phyloP scores from a whole-genome alignment of 2,329 filamentous ascomycete genomes.

The Emergomyces africanus region DNA sequence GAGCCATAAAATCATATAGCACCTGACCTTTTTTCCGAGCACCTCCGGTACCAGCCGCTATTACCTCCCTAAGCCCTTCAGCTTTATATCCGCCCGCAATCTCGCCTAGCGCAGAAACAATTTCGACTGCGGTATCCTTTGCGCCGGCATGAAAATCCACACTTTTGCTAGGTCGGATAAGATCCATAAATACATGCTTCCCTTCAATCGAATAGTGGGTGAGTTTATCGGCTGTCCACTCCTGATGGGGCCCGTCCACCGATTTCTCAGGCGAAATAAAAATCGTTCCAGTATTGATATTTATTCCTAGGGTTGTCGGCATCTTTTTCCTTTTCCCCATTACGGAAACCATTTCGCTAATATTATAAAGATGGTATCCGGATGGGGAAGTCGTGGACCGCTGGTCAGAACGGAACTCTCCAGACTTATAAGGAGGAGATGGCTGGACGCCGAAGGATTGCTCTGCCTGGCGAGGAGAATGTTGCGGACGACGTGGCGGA shows the following conservation, averaged over 20 bases:
- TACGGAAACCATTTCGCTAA: constrained; percentile 93
- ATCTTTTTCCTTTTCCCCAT: constrained; percentile 98
- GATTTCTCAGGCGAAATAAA: constrained; percentile 80
- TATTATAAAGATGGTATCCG: constrained; percentile 88
- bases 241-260: constrained; percentile 70
- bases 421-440: constrained; percentile 41
- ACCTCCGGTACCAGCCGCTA: constrained; percentile 62
- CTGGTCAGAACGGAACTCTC: constrained; percentile 35
- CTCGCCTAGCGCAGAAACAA: constrained; percentile 76
- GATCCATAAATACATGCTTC: constrained; percentile 92
- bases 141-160: constrained; percentile 94
- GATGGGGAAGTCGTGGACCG: constrained; percentile 46
- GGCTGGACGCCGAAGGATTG: constrained; percentile 31
- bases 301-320: constrained; percentile 93
- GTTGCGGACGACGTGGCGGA: constrained; percentile 28
- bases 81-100: constrained; percentile 73
- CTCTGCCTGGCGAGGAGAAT: constrained; percentile 28
- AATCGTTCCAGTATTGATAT: constrained; percentile 74
- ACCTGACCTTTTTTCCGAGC: constrained; percentile 71
- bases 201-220: constrained; percentile 97
- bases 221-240: constrained; percentile 91
- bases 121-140: constrained; percentile 93
- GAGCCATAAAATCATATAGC: constrained; percentile 91
- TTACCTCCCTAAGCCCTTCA: constrained; percentile 70
- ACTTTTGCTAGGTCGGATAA: constrained; percentile 85